These are phyloP conservation scores for Metschnikowia drakensbergensis DNA, from an alignment of 805 yeast species.

Conservation along the genomic window DNA sequence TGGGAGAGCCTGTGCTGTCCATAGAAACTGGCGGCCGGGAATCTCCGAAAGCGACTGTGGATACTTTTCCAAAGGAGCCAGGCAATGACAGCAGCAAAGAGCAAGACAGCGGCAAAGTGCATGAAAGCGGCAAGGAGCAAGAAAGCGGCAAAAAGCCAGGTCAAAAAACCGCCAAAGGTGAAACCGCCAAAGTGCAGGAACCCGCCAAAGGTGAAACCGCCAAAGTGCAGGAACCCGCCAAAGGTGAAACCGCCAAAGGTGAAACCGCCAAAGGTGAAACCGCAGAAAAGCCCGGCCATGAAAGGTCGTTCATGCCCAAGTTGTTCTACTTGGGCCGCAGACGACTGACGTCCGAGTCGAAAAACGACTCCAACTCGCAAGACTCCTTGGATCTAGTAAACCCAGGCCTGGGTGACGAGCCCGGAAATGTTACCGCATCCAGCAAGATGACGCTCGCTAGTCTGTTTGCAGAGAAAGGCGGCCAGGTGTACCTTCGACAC, in stretches of 20 bases:
- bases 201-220: not conserved
- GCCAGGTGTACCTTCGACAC: slow-evolving; percentile 36
- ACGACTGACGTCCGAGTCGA: slow-evolving; percentile 11
- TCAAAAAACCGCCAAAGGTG: too few species aligned
- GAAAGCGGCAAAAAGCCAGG: too few species aligned
- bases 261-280: not conserved
- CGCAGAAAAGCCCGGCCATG: not conserved
- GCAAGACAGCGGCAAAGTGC: too few species aligned
- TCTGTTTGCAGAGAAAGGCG: slow-evolving; percentile 4
- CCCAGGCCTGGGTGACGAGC: not conserved
- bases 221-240: not conserved
- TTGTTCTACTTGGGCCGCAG: slow-evolving; percentile 10
- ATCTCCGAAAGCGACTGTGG: not conserved
- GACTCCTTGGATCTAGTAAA: not conserved
- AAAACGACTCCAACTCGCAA: not conserved
- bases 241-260: too few species aligned
- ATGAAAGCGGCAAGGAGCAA: too few species aligned
- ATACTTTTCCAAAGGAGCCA: too few species aligned
- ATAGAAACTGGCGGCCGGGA: too few species aligned
- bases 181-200: too few species aligned
- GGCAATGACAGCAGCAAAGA: too few species aligned
- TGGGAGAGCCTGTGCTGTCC: too few species aligned
- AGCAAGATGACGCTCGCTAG: not conserved
- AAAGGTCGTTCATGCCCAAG: not conserved
- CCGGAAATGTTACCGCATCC: too few species aligned